A percentile compares a stretch with the other conserved stretches of the same genome.
Evolutionary conservation across 2,329 filamentous ascomycete genomes (phyloP).

Genomic region (Penicillium sp.): DNA sequence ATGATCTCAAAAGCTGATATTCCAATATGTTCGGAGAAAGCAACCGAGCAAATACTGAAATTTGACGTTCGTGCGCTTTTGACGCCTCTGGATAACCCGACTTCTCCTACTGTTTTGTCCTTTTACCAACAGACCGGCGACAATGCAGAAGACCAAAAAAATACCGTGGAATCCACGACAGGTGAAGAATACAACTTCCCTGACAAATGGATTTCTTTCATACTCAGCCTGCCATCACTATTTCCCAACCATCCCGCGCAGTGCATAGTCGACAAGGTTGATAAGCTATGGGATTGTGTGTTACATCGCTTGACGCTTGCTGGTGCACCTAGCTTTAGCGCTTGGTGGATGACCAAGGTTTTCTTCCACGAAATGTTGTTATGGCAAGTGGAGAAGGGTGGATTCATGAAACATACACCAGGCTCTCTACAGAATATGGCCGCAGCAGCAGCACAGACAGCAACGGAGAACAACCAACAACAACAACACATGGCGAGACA

Average conservation of each 20-base stretch:
- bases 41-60: constrained; percentile 39
- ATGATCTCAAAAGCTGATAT: constrained; percentile 41
- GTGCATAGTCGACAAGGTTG: constrained; percentile 44
- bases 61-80: constrained; percentile 42
- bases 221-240: constrained; percentile 36
- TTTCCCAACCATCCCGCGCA: constrained; percentile 41
- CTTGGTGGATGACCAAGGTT: constrained; percentile 73
- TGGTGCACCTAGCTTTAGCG: constrained; percentile 45
- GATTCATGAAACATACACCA: constrained; percentile 65
- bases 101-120: constrained; percentile 25
- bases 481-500: constrained; percentile 19
- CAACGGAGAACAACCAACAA: constrained; percentile 17
- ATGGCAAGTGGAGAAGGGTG: constrained; percentile 85
- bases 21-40: constrained; percentile 33
- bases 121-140: constrained; percentile 34
- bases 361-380: constrained; percentile 93
- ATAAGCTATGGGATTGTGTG: constrained; percentile 41
- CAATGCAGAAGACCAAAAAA: constrained; percentile 27
- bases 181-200: constrained; percentile 46
- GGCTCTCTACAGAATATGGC: constrained; percentile 27
- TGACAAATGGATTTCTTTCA: constrained; percentile 45
- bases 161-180: constrained; percentile 33
- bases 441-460: constrained; percentile 22
- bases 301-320: constrained; percentile 42
- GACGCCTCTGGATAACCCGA: constrained; percentile 34